Evolutionary conservation across 148 eudicot species (phyloP).

Genomic region (Polygonum maritimum): DNA sequence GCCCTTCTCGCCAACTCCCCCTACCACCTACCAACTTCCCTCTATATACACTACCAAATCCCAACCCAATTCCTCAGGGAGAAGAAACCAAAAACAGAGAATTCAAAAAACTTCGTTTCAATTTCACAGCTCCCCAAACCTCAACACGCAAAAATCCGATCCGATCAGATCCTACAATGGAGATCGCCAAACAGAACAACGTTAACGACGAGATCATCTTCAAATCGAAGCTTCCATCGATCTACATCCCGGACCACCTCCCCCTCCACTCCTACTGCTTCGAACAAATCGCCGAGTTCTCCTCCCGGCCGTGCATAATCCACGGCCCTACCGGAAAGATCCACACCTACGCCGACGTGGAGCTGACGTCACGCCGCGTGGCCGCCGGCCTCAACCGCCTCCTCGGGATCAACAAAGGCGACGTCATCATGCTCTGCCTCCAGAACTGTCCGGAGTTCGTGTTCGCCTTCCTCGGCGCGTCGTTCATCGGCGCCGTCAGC

Average conservation of each 20-base stretch:
- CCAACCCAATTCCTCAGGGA: background rate
- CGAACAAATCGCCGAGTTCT: constrained; percentile 22
- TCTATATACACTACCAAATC: constrained; percentile 12
- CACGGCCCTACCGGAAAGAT: constrained; percentile 24
- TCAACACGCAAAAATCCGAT: background rate
- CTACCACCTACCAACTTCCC: constrained; percentile 13
- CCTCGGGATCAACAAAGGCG: constrained; percentile 24
- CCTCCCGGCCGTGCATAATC: constrained; percentile 25
- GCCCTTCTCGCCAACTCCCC: constrained; percentile 23
- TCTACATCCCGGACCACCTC: constrained; percentile 45
- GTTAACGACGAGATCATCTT: constrained; percentile 29
- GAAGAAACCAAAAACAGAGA: background rate
- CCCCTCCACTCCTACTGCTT: constrained; percentile 46
- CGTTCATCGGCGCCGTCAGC: constrained; percentile 30
- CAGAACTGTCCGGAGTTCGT: constrained; percentile 51
- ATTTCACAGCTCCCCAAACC: background rate
- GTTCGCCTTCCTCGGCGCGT: constrained; percentile 41
- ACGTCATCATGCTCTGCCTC: constrained; percentile 42
- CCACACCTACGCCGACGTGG: constrained; percentile 30
- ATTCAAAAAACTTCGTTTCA: background rate
- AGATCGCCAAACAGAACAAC: background rate
- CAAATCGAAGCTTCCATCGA: constrained; percentile 60
- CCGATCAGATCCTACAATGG: constrained; percentile 15
- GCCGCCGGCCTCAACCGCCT: constrained; percentile 18
- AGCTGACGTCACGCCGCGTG: constrained; percentile 15